Evolutionary conservation across 208 protist species (phyloP).

Genomic region (Crithidia fasciculata): DNA sequence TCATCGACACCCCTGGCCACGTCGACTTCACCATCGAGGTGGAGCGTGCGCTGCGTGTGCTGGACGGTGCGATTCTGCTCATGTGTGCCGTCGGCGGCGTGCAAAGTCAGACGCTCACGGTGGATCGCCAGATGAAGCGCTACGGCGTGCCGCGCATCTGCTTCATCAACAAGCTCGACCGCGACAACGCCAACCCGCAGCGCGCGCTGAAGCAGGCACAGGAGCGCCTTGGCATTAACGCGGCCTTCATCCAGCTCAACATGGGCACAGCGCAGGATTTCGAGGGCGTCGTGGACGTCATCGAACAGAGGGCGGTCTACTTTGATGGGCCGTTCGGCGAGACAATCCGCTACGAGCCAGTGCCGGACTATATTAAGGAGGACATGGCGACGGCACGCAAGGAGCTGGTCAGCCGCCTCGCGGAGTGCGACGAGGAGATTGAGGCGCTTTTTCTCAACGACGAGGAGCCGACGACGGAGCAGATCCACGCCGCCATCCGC

Average conservation of each 20-base stretch:
- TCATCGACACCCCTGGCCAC: slow-evolving; percentile 99
- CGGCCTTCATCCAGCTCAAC: slow-evolving; percentile 96
- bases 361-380: slow-evolving; percentile 88
- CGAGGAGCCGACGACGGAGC: slow-evolving; percentile 82
- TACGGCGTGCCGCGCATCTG: slow-evolving; percentile 98
- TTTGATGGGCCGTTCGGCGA: slow-evolving; percentile 96
- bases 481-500: slow-evolving; percentile 94
- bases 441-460: slow-evolving; percentile 96
- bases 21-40: slow-evolving; percentile 99
- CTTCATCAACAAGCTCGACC: slow-evolving; percentile 99
- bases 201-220: slow-evolving; percentile 82
- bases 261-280: slow-evolving; percentile 96
- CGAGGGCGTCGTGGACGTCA: slow-evolving; percentile 97
- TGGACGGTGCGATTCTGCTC: slow-evolving; percentile 98
- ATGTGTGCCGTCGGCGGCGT: slow-evolving; percentile 96
- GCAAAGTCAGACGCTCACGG: slow-evolving; percentile 98
- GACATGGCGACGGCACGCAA: slow-evolving; percentile 75
- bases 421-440: slow-evolving; percentile 96
- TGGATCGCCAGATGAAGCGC: slow-evolving; percentile 99
- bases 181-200: slow-evolving; percentile 92
- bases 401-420: slow-evolving; percentile 93
- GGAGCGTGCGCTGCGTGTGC: slow-evolving; percentile 97
- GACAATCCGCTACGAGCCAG: slow-evolving; percentile 69
- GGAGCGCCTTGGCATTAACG: slow-evolving; percentile 96
- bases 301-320: slow-evolving; percentile 89